Evolutionary conservation across 2,329 filamentous ascomycete genomes (phyloP), one percentile per base, ranked within the genome.

Genomic region (Lasiodiplodia gonubiensis): DNA sequence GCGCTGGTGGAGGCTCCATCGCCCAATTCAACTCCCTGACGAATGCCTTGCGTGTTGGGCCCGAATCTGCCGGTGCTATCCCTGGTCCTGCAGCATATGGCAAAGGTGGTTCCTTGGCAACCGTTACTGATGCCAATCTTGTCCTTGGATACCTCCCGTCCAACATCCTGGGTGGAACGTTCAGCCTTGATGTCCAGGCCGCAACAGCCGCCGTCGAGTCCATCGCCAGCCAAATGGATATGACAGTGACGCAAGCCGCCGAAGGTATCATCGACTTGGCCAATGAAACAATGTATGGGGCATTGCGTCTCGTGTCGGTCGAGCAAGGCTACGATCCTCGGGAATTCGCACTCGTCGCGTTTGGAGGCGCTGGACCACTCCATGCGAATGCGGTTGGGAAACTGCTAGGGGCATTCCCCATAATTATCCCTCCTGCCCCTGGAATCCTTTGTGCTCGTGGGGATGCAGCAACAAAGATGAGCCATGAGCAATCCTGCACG

Each of bases 231-330:
- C 80, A 82, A 63, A 84, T 85, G 80, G 78, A 77, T n/a, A 76
- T 84, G 23, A 73, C 78, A 1, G 72, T 77, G 1, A 75, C 75
- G 1, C 74, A 82, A 37, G 79, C 82, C 0, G 83, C 83, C 0
- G 81, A 84, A 71, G 82, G 81, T 30, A 84, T 85, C 52, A 79
- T 85, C 57, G 79, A 83, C 54, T 70, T 85, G 2, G 80, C 83
- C 42, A 85, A 85, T 64, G 83, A 85, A 70, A 81, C 81, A 7
- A 85, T 85, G 78, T 82, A 85, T 67, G 83, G 83, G 4, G 83
- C 83, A 14, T 73, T 85, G 33, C 78, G 83, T 51, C 74, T 84
- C 4, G 83, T 85, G 0, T 85, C 83, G 0, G 80, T 85, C 4
- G 83, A 85, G 69, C 83, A 85, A 71, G 83, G 83, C 42, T 83